Evolutionary conservation across 495 filamentous ascomycete species (phyloP), one percentile per base, ranked within the genome.

Genomic region (Aspergillus affinis): DNA sequence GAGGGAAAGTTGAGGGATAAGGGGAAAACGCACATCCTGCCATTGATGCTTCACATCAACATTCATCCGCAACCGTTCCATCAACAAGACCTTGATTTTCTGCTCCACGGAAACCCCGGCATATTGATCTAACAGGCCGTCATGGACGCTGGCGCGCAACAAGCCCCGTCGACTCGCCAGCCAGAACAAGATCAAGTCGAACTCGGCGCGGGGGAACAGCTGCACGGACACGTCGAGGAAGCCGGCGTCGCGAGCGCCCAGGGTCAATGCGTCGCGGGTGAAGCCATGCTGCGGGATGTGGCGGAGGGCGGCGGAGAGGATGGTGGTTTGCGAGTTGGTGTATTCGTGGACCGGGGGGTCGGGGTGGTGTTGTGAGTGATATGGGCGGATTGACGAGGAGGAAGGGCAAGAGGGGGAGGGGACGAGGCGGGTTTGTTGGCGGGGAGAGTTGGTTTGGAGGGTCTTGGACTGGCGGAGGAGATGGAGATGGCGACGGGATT

Each of bases 211-310:
- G 26, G 92, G 87, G 54, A 98, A 83, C 2, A 98, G 71, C 65
- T 92, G 93, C 44, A 88, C 82, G 18, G 89, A 91, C 63, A 92
- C 89, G 68, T 94, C 90, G 48, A 92, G 88, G 74, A 93, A 96
- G 51, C 91, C 90, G 27, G 84, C 84, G 65, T 93, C 90, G 65
- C 87, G 86, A 46, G 90, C 89, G 65, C 93, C 94, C 44, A 89
- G 81, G 47, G 84, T 82, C 9, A 98, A 82, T 3, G 92, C 77
- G 9, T 82, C 74, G 29, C 69, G 64, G 3, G 90, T 88, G 82
- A 97, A 98, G 69, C 95, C 94, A 70, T 92, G 86, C 29, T 72
- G 58, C 49, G 92, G 92, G 46, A 97, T 87, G 73, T 94, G 90
- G n/a, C 65, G 56, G 66, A 92, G 84, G 26, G 93, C 86, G 7